A percentile compares a stretch with the other conserved stretches of the same genome.
Conservation (phyloP, 306 rosid genomes). For the Corylus avellana region DNA sequence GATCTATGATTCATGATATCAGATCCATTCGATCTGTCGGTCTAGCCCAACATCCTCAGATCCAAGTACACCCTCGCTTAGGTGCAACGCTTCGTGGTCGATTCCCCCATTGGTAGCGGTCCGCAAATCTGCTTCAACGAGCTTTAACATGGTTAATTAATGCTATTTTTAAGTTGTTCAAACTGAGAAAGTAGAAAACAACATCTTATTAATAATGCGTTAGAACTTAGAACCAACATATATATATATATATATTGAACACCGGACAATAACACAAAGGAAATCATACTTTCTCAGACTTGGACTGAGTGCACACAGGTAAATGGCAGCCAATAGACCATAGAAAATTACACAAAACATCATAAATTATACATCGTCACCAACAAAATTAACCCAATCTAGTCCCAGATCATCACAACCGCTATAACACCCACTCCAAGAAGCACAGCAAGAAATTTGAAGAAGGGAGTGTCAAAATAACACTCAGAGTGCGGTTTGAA, state of each 20-base stretch:
- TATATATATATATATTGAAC: not conserved
- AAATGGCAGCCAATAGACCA: not conserved
- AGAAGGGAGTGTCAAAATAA: constrained; percentile 54
- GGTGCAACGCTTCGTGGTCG: too few species aligned
- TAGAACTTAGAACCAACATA: not conserved
- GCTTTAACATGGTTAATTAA: not conserved
- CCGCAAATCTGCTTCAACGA: too few species aligned
- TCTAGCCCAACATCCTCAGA: too few species aligned
- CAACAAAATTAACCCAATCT: not conserved
- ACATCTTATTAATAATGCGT: not conserved
- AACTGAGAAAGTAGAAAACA: not conserved
- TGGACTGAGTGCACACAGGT: not conserved
- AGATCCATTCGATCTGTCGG: too few species aligned
- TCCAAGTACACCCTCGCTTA: too few species aligned
- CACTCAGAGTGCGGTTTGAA: constrained; percentile 41
- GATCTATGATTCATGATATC: too few species aligned
- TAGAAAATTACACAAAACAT: not conserved
- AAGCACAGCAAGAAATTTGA: constrained; percentile 67
- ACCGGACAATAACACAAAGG: not conserved
- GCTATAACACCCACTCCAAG: constrained; percentile 66
- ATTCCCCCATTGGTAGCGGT: too few species aligned
- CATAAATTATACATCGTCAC: not conserved
- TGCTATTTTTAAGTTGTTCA: not conserved
- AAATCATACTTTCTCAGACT: not conserved
- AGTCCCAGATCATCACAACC: constrained; percentile 77